Evolutionary conservation across 768 basidiomycete species (phyloP).

Genomic region (Boletus sp.): DNA sequence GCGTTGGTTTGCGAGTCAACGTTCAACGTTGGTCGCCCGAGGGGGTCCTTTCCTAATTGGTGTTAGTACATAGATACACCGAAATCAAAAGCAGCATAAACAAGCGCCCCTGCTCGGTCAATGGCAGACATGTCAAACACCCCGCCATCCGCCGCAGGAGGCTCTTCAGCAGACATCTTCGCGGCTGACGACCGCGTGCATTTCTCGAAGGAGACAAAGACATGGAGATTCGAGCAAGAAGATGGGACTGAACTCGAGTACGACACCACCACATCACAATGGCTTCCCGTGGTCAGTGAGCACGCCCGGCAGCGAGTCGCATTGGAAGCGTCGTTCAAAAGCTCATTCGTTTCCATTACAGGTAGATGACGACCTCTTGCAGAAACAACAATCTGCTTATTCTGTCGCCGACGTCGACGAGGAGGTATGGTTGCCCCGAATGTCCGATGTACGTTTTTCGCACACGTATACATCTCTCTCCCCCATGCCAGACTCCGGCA

Average conservation of each 20-base stretch:
- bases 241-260: constrained; percentile 92
- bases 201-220: constrained; percentile 67
- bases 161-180: constrained; percentile 59
- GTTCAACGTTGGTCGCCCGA: too few species aligned
- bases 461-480: constrained; percentile 20
- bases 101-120: constrained; percentile 14
- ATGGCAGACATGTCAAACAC: constrained; percentile 21
- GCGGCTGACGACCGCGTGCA: constrained; percentile 79
- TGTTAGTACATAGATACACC: not conserved
- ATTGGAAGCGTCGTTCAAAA: not conserved
- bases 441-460: constrained; percentile 19
- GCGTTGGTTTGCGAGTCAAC: not conserved
- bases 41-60: constrained; percentile 12
- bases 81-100: constrained; percentile 43
- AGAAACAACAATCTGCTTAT: constrained; percentile 93
- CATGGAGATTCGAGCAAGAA: constrained; percentile 89
- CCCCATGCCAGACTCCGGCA: constrained; percentile 64
- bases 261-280: constrained; percentile 67
- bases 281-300: constrained; percentile 78
- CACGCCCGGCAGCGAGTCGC: not conserved
- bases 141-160: constrained; percentile 48
- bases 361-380: constrained; percentile 85
- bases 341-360: constrained; percentile 30
- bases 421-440: constrained; percentile 52
- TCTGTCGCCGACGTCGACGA: constrained; percentile 92